Evolutionary conservation across 768 basidiomycete genomes (phyloP).

Genomic region (Agrocybe pediades): DNA sequence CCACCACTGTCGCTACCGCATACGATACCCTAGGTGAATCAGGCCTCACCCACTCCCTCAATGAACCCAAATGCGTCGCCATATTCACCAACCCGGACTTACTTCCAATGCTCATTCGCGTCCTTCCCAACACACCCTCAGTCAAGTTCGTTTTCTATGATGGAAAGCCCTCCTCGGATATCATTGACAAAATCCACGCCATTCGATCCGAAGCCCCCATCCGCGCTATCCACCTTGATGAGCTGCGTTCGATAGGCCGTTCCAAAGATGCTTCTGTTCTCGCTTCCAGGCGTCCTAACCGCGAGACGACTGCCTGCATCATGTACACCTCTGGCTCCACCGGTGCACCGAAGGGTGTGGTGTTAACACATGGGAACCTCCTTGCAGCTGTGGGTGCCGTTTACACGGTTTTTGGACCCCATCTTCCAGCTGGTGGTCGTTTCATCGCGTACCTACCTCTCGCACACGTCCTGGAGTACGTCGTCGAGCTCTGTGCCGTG

Average conservation of each 20-base stretch:
- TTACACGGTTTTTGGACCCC: conserved; percentile 58
- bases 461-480: conserved; percentile 88
- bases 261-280: conserved; percentile 43
- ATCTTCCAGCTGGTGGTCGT: conserved; percentile 48
- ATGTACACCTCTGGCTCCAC: conserved; percentile 78
- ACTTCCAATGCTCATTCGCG: conserved; percentile 2
- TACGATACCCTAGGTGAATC: conserved; percentile 12
- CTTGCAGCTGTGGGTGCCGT: conserved; percentile 74
- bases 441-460: conserved; percentile 86
- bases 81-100: conserved; percentile 12
- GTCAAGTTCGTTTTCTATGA: conserved; percentile 80
- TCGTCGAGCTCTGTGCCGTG: conserved; percentile 74
- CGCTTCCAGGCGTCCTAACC: conserved; percentile 37
- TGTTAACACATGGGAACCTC: conserved; percentile 79
- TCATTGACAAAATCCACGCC: conserved; percentile 53
- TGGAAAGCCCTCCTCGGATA: conserved; percentile 46
- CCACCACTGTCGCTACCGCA: conserved; percentile 5
- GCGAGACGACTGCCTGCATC: conserved; percentile 38
- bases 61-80: conserved; percentile 11
- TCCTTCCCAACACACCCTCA: conserved; percentile 47
- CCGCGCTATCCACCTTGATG: conserved; percentile 60
- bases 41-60: conserved; percentile 11
- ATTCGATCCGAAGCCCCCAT: conserved; percentile 45
- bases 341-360: conserved; percentile 86
- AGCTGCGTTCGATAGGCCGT: conserved; percentile 61